Percentiles rank a stretch among this genome's conserved stretches.
Conservation (phyloP, 768 basidiomycete species). For the Myochromella boudieri region DNA sequence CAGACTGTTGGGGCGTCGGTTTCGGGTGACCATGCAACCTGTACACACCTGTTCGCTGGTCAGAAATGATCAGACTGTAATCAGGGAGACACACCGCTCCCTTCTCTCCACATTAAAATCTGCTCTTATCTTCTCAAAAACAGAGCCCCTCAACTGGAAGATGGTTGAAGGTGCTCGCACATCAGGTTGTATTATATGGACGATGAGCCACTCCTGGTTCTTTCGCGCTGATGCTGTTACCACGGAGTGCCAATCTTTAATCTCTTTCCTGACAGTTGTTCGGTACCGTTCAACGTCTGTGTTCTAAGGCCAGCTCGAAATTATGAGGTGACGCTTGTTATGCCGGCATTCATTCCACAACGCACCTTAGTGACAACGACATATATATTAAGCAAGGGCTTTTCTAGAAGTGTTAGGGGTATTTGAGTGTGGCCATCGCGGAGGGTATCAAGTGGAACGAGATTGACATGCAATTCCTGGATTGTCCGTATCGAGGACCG, state of each 20-base stretch:
- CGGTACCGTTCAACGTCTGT: conserved; percentile 76
- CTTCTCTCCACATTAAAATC: conserved; percentile 91
- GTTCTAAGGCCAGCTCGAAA: conserved; percentile 40
- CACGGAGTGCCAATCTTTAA: conserved; percentile 86
- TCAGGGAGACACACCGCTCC: conserved; percentile 58
- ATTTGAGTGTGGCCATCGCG: conserved; percentile 78
- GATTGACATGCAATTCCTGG: conserved; percentile 78
- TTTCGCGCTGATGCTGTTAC: conserved; percentile 61
- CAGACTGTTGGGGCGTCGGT: conserved; percentile 77
- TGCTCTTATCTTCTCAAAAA: conserved; percentile 86
- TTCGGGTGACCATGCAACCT: conserved; percentile 73
- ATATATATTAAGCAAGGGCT: conserved; percentile 83
- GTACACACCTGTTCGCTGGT: conserved; percentile 62
- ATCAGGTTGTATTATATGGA: conserved; percentile 81
- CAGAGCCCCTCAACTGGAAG: conserved; percentile 82
- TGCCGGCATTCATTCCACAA: background rate
- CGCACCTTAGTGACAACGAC: conserved; percentile 87
- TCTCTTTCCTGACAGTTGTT: conserved; percentile 73
- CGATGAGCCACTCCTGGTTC: conserved; percentile 92
- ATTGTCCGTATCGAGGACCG: conserved; percentile 80
- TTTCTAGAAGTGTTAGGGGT: conserved; percentile 77
- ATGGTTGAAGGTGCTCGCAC: conserved; percentile 57
- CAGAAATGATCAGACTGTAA: conserved; percentile 11
- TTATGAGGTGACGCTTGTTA: conserved; percentile 8
- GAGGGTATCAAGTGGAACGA: conserved; percentile 66